Base-by-base conservation (phyloP, 169 alveolate species). In the Cryptosporidium meleagridis region DNA sequence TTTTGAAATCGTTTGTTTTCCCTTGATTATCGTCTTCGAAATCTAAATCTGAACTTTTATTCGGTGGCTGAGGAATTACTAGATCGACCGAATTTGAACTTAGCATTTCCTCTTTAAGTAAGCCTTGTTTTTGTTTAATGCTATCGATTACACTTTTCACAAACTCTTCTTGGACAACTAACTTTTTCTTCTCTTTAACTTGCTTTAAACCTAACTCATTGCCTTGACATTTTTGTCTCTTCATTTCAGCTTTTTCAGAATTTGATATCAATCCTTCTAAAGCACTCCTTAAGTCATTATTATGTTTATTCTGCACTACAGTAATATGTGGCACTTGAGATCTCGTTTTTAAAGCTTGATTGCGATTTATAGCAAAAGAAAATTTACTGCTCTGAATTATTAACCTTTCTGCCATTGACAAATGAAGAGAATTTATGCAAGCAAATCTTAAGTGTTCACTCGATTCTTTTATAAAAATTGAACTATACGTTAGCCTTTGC, bases 1-100 rank as follows among this genome's bases (percentile, higher is more conserved):
- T 33, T 29, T 65, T 39, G 0, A 16, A 10, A 21, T 65, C 12
- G 29, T 31, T 18, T 10, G 0, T 14, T 31, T 0, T 65, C 14
- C 14, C 44, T 31, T 0, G 21, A 33, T 0, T 0, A 65, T 33
- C n/a, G 41, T 29, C 9, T n/a, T 21, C 23, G 8, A 67, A 67
- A 33, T 12, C n/a, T 16, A 7, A 14, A 3, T 35, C 35, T 44
- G 39, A 21, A 14, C 21, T 29, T 33, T 2, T 14, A 45, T 52
- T 55, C 53, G 85, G 85, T 72, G 85, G 85, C 5, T n/a, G 23
- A 26, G 85, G 85, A 72, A 72, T 31, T 9, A 52, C 12, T 31
- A 72, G 29, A 26, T 52, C 72, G 0, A 14, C 31, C 12, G n/a
- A 21, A 16, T 65, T 33, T 65, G 9, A 65, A 7, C 18, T 33